These are phyloP conservation scores for Pichia californica DNA, from an alignment of 805 yeast genomes.

Conservation along the genomic window DNA sequence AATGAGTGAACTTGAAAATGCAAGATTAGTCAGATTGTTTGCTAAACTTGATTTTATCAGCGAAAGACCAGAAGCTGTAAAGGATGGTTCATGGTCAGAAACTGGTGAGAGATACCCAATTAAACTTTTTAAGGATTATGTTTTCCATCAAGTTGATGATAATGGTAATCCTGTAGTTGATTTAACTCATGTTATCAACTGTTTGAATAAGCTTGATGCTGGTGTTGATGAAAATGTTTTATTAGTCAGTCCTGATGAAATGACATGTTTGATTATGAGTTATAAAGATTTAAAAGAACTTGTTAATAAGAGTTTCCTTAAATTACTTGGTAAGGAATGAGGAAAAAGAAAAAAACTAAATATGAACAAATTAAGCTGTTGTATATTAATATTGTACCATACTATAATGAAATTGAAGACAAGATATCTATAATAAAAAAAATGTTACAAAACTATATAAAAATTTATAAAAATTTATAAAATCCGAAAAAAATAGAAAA, in stretches of 20 bases:
- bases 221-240: conserved; percentile 81
- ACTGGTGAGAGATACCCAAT: conserved; percentile 70
- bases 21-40: conserved; percentile 73
- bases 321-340: conserved; percentile 23
- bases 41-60: conserved; percentile 74
- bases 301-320: conserved; percentile 62
- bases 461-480: conserved; percentile 2
- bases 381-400: conserved; percentile 6
- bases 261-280: conserved; percentile 75
- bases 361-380: neutral
- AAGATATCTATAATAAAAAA: no score
- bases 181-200: conserved; percentile 69
- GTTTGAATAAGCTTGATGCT: conserved; percentile 85
- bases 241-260: conserved; percentile 78
- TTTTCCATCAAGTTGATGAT: conserved; percentile 80
- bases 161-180: conserved; percentile 73
- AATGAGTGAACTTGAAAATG: conserved; percentile 77
- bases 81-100: conserved; percentile 59
- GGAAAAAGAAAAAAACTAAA: no score
- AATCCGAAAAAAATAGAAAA: conserved; percentile 1
- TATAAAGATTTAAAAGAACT: conserved; percentile 75
- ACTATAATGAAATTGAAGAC: no score
- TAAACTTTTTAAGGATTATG: conserved; percentile 71
- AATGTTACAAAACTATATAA: conserved; percentile 5
- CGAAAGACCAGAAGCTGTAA: conserved; percentile 62